Base-by-base conservation (phyloP, 106 monocot genomes). In the Dendrobium chrysotoxum region DNA sequence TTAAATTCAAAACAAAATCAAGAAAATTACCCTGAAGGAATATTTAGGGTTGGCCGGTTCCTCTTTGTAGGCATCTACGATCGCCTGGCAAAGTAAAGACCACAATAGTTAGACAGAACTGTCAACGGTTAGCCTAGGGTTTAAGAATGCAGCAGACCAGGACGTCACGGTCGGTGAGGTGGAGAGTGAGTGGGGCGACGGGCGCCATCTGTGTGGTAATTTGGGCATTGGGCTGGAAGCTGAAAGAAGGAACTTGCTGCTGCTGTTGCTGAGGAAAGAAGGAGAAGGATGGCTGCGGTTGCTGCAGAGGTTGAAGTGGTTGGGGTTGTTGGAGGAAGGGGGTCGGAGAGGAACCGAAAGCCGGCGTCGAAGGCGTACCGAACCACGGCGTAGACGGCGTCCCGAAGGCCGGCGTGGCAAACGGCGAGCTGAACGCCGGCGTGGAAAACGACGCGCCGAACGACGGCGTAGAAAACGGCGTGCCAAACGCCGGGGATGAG, bases 201-300 rank as follows among this genome's bases (percentile, higher is more conserved):
- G 94, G 92, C 67, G 94, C 97, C 97, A 94, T 97, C 86, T 92
- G 97, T 21, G 97, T 97, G 7, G 92, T 91, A 71, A 97, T 82
- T 82, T 89, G 94, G 2, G 72, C 73, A 57, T 78, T 81, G 12
- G 46, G 53, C 70, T 78, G 82, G 23, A 77, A 76, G n/a, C n/a
- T 39, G 15, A 85, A 84, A 53, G 87, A 80, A 5, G 84, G 79
- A 8, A 84, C 57, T 7, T 84, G 71, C 20, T 82, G 71, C 15
- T 82, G 74, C 53, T 79, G 75, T 77, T 80, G 86, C 79, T 88
- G 87, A 75, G 89, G 86, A 4, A 85, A 86, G 13, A 87, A 89
- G 0, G 80, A 74, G 10, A 54, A 80, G 26, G 81, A 76, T 80
- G 79, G 76, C 72, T 81, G 86, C 38, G 40, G 77, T 76, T 82